A percentile compares a stretch with the other conserved stretches of the same genome.
These are phyloP conservation scores for Moricandia arvensis DNA, from an alignment of 345 rosid species.

Conservation along the genomic window DNA sequence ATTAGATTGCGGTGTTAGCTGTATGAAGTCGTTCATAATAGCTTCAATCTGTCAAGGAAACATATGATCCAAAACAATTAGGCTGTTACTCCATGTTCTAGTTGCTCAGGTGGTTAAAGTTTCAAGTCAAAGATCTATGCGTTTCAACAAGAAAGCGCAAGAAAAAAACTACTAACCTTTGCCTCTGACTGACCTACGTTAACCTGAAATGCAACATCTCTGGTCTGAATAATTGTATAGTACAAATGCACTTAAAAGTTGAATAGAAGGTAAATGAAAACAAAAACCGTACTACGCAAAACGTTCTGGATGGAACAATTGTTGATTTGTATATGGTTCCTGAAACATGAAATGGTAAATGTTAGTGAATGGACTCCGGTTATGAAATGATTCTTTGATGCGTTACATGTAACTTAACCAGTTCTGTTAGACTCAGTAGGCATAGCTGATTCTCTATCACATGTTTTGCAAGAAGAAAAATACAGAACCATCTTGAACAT, in stretches of 20 bases:
- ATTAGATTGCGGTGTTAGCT: constrained; percentile 79
- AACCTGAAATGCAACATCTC: constrained; percentile 51
- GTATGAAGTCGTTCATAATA: constrained; percentile 89
- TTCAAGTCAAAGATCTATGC: not conserved
- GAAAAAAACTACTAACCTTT: constrained; percentile 55
- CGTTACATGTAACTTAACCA: not conserved
- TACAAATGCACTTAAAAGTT: not conserved
- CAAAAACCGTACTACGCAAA: constrained; percentile 65
- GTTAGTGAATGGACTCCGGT: constrained; percentile 8
- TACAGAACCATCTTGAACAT: not conserved
- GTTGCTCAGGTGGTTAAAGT: not conserved
- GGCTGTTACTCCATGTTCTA: not conserved
- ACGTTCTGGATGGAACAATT: constrained; percentile 87
- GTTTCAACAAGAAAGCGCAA: constrained; percentile 1
- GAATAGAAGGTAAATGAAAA: constrained; percentile 3
- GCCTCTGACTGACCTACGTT: constrained; percentile 89
- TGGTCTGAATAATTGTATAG: constrained; percentile 12
- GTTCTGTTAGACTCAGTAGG: not conserved
- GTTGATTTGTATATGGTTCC: constrained; percentile 90
- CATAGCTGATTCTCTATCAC: constrained; percentile 1
- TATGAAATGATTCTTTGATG: not conserved
- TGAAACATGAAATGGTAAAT: constrained; percentile 45
- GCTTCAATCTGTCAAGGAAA: constrained; percentile 71
- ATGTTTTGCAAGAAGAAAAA: not conserved
- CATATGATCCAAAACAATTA: constrained; percentile 11